These are phyloP conservation scores for Malbranchea zuffiana DNA, from an alignment of 2,329 filamentous ascomycete genomes.

Conservation along the genomic window DNA sequence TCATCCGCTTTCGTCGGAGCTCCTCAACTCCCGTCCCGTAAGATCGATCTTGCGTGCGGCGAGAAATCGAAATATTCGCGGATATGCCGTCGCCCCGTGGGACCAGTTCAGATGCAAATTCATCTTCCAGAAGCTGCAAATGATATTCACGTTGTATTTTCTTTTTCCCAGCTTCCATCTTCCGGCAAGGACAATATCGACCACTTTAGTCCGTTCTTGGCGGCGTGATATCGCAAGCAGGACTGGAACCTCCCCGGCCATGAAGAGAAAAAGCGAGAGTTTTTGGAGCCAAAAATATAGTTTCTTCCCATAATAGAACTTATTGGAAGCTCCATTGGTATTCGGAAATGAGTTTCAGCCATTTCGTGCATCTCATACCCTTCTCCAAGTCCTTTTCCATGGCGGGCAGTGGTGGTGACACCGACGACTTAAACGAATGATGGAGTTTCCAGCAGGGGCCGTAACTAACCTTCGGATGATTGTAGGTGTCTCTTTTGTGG, in stretches of 20 bases:
- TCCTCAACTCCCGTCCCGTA: no score
- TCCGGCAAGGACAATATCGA: no score
- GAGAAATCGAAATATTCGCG: no score
- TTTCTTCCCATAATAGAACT: conserved; percentile 5
- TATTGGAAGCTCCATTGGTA: not conserved
- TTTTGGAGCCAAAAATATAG: not conserved
- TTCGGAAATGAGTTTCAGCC: conserved; percentile 8
- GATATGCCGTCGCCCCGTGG: no score
- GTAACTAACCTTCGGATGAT: conserved; percentile 34
- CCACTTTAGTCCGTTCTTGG: conserved; percentile 1
- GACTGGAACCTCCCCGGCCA: conserved; percentile 3
- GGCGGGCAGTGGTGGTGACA: conserved; percentile 6
- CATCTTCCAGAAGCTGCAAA: no score
- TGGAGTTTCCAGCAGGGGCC: conserved; percentile 35
- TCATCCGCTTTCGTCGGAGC: no score
- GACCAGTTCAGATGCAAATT: no score
- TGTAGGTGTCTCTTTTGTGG: conserved; percentile 23
- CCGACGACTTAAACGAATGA: conserved; percentile 15
- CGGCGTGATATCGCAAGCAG: not conserved
- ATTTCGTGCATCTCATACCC: conserved; percentile 4
- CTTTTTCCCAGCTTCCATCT: no score
- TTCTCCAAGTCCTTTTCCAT: conserved; percentile 7
- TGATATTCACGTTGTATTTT: no score
- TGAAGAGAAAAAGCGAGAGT: conserved; percentile 1
- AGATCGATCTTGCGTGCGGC: no score